Base-by-base conservation (phyloP, 2,329 filamentous ascomycete species). In the Botrytis pseudocinerea region DNA sequence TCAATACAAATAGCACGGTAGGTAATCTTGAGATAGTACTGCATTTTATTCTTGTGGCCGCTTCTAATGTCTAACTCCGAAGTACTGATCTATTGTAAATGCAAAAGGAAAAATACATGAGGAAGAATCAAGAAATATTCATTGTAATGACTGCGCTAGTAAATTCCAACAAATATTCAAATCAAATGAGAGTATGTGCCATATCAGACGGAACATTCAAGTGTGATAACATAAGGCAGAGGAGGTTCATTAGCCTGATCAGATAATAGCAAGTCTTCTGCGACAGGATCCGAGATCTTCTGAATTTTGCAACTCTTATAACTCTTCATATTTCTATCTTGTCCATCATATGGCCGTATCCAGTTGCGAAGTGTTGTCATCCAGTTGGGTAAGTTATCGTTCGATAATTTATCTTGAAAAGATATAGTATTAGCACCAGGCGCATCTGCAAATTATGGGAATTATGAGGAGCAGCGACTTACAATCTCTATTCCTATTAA, bases 131-230 rank as follows among this genome's bases (percentile, higher is more conserved):
- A 35, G 35, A 35, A n/a, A n/a, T 14, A 16, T n/a, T 54, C 12
- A 54, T 4, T 54, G 48, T n/a, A n/a, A 54, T 5, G 48, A 54
- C 25, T n/a, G 48, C n/a, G 48, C 25, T n/a, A 25, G 12, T n/a
- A 4, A 14, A 51, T 4, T 12, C 25, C 5, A 3, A n/a, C 12
- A 22, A n/a, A 3, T n/a, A n/a, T 51, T 51, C 10, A 10, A 12
- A 2, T 1, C 0, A n/a, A 12, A n/a, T n/a, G 22, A n/a, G 12
- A 6, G 3, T 14, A 6, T 16, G 22, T 7, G 48, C 2, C 7
- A 14, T 14, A 7, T 54, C 48, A 54, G 12, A 54, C 4, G 48
- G 48, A 6, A 7, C 48, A n/a, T 9, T 54, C 25, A 54, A 54
- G 48, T 54, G 48, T n/a, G 48, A 51, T n/a, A 22, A n/a, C n/a